These are phyloP conservation scores for Crithidia bombi DNA, from an alignment of 208 protist species.

Conservation along the genomic window DNA sequence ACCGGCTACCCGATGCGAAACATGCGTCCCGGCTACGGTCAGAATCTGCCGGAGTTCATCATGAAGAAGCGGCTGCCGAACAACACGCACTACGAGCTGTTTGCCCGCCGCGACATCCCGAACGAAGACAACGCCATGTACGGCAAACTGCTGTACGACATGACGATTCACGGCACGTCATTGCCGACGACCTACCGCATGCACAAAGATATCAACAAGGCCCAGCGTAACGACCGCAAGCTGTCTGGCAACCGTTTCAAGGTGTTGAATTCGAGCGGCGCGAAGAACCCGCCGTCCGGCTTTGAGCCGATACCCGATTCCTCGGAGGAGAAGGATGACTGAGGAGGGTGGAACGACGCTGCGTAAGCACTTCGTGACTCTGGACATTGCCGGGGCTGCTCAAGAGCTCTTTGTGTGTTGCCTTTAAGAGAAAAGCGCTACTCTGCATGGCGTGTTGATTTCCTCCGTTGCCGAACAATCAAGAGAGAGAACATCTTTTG, in stretches of 20 bases:
- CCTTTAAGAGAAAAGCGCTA: too few relatives aligned
- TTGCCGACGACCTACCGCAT: slow-evolving; percentile 87
- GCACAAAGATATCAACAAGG: slow-evolving; percentile 93
- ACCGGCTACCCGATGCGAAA: slow-evolving; percentile 88
- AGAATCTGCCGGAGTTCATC: slow-evolving; percentile 86
- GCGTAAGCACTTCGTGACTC: too few relatives aligned
- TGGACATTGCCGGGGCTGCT: too few relatives aligned
- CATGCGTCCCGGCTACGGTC: slow-evolving; percentile 87
- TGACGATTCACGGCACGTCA: slow-evolving; percentile 86
- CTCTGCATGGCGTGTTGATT: slow-evolving; percentile 8
- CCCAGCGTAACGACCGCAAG: slow-evolving; percentile 91
- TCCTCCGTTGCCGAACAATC: neutral
- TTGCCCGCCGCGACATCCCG: slow-evolving; percentile 86
- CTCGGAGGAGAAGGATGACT: slow-evolving; percentile 77
- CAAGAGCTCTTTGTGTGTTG: too few relatives aligned
- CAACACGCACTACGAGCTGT: slow-evolving; percentile 92
- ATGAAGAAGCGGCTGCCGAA: slow-evolving; percentile 91
- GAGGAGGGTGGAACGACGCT: slow-evolving; percentile 2
- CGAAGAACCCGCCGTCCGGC: slow-evolving; percentile 81
- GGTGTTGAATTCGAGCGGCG: slow-evolving; percentile 70
- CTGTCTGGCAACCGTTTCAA: slow-evolving; percentile 89
- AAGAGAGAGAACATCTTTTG: too few relatives aligned
- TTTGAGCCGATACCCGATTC: slow-evolving; percentile 87
- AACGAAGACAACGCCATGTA: slow-evolving; percentile 93
- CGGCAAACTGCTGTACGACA: slow-evolving; percentile 88